A percentile compares a stretch with the other conserved stretches of the same genome.
phyloP scores from a whole-genome alignment of 1,139 yeast genomes.

The Williopsis jadinii region DNA sequence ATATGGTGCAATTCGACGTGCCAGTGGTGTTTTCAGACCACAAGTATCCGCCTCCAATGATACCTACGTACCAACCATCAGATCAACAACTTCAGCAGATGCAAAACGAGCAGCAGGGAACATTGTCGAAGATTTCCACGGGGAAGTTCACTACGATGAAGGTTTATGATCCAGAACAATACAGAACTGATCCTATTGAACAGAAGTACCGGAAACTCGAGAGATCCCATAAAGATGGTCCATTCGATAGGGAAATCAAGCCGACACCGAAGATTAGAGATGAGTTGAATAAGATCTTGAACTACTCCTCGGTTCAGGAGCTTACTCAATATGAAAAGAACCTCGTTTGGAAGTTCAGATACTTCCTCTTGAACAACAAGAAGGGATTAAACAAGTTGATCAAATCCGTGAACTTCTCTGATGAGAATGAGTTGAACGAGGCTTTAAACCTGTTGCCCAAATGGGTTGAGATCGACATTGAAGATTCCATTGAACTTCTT shows the following conservation, averaged over 20 bases:
- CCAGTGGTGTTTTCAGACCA: slow-evolving; percentile 75
- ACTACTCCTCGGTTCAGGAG: slow-evolving; percentile 79
- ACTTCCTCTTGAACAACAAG: slow-evolving; percentile 69
- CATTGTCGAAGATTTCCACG: slow-evolving; percentile 25
- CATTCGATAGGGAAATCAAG: slow-evolving; percentile 76
- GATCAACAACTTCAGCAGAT: slow-evolving; percentile 4
- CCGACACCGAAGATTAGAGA: slow-evolving; percentile 84
- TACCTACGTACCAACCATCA: slow-evolving; percentile 20
- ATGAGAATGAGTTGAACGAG: slow-evolving; percentile 71
- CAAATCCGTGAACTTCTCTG: slow-evolving; percentile 85
- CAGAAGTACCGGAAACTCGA: slow-evolving; percentile 77
- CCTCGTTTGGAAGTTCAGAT: slow-evolving; percentile 86
- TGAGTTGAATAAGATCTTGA: slow-evolving; percentile 58
- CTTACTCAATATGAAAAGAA: slow-evolving; percentile 81
- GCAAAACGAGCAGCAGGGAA: slow-evolving; percentile 6
- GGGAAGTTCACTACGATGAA: slow-evolving; percentile 35
- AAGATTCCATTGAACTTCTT: slow-evolving; percentile 84
- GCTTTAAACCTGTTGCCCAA: slow-evolving; percentile 53
- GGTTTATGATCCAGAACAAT: slow-evolving; percentile 61
- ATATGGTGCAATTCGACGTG: slow-evolving; percentile 68
- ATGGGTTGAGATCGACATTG: slow-evolving; percentile 80
- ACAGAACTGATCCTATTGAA: slow-evolving; percentile 74
- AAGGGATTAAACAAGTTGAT: slow-evolving; percentile 78
- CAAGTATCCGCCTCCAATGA: slow-evolving; percentile 20
- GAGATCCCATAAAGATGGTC: slow-evolving; percentile 70